Evolutionary conservation across 2,329 filamentous ascomycete species (phyloP), one percentile per base, ranked within the genome.

Genomic region (Dryadomyces sulphureus): DNA sequence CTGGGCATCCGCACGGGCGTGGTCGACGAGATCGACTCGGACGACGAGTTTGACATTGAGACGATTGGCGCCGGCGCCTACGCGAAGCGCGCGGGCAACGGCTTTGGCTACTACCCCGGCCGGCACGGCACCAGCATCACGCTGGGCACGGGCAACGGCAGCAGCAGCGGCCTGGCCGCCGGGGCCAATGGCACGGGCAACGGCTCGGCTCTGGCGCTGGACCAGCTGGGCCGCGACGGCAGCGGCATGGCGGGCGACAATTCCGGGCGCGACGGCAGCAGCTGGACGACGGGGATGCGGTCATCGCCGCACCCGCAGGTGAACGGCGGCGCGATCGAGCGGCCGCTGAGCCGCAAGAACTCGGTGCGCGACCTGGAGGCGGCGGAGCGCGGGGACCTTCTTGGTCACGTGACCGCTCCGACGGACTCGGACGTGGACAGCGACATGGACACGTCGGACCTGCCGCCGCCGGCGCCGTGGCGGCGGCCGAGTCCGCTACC

Each of bases 11-110:
- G 87, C 47, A 98, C 90, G 0, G 92, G 92, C 1, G 90, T 98
- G 0, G 85, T 95, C 0, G 92, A 98, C 56, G 92, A 98, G 60
- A 84, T 94, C 39, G 92, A 98, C 60, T 94, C 87, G 39, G 92
- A 98, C 59, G 92, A 98, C 59, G 92, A 98, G 62, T 98, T 98
- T 56, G 92, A 98, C 60, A 98, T 95, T 50, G 92, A 95, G 61
- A 67, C 71, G 12, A 78, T 84, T 44, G 75, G 75, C 17, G 72
- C 75, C 21, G 81, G 81, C 11, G 79, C 83, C 7, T 93, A 89
- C 56, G 81, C 83, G 55, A 92, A 94, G 60, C 83, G 86, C 53
- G 77, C 81, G 32, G 84, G 84, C 43, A 76, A 72, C 21, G 86
- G 75, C 14, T 77, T 94, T 46, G 89, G 88, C 20, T 87, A 87